These are phyloP conservation scores for Pestalotiopsis fici DNA, from an alignment of 2,329 filamentous ascomycete species.

Conservation along the genomic window DNA sequence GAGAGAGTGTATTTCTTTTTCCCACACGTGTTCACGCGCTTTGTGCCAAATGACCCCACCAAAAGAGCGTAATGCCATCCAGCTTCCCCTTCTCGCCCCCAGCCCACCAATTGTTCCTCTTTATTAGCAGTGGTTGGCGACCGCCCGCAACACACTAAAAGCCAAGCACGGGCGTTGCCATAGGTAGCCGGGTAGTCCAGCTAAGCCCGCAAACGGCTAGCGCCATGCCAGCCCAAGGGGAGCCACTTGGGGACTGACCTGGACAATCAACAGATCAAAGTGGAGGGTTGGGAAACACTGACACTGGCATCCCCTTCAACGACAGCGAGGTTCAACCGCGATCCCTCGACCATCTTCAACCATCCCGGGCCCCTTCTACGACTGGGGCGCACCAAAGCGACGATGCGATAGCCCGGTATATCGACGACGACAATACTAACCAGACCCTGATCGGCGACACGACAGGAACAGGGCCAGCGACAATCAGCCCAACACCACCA, in stretches of 20 bases:
- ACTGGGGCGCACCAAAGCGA: constrained; percentile 2
- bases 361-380: neutral
- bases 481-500: neutral
- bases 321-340: neutral
- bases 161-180: constrained; percentile 11
- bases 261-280: constrained; percentile 3
- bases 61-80: neutral
- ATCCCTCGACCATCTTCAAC: neutral
- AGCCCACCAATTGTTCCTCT: neutral
- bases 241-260: constrained; percentile 14
- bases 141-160: neutral
- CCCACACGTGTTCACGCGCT: neutral
- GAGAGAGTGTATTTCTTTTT: neutral
- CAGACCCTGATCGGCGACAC: neutral
- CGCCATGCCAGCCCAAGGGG: constrained; percentile 20
- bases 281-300: constrained; percentile 6
- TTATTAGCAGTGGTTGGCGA: neutral
- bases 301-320: neutral
- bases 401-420: neutral
- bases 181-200: constrained; percentile 27
- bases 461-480: neutral
- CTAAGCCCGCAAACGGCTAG: constrained; percentile 13
- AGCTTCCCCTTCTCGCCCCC: neutral
- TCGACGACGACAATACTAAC: constrained; percentile 5
- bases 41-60: neutral